Evolutionary conservation across 176 grass and related monocot genomes (phyloP).

Genomic region (Hordeum marinum): DNA sequence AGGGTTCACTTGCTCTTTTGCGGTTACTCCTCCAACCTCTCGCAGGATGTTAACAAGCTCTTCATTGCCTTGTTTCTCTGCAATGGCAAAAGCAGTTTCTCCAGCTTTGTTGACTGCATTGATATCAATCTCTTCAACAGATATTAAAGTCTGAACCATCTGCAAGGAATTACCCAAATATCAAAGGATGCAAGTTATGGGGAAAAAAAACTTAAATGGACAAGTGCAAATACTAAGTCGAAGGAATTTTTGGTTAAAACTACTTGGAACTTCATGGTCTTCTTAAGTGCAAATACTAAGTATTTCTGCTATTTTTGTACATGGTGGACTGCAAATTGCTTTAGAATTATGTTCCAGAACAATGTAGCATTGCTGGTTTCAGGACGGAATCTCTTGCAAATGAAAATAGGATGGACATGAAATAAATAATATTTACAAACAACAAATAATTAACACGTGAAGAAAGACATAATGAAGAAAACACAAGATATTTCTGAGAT

Average conservation of each 20-base stretch:
- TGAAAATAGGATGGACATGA: neutral
- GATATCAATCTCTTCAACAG: constrained; percentile 59
- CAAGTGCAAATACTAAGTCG: neutral
- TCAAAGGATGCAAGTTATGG: constrained; percentile 8
- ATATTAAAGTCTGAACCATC: constrained; percentile 75
- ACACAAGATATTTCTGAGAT: constrained; percentile 21
- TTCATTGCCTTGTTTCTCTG: constrained; percentile 69
- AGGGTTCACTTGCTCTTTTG: constrained; percentile 68
- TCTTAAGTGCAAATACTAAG: too few species aligned
- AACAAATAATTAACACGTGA: neutral
- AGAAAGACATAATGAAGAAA: neutral
- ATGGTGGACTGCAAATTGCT: neutral
- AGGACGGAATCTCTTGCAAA: constrained; percentile 16
- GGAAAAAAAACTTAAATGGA: neutral
- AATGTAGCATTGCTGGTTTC: neutral
- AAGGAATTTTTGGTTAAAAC: neutral
- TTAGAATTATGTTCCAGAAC: neutral
- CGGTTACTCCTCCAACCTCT: constrained; percentile 50
- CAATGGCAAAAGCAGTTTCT: constrained; percentile 83
- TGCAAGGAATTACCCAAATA: constrained; percentile 33
- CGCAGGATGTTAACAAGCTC: constrained; percentile 61
- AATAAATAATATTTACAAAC: neutral
- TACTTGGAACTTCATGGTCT: neutral
- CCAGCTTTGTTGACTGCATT: constrained; percentile 87
- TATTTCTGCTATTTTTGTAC: too few species aligned